These are phyloP conservation scores for Lachancea dasiensis DNA, from an alignment of 805 yeast species.

Conservation along the genomic window DNA sequence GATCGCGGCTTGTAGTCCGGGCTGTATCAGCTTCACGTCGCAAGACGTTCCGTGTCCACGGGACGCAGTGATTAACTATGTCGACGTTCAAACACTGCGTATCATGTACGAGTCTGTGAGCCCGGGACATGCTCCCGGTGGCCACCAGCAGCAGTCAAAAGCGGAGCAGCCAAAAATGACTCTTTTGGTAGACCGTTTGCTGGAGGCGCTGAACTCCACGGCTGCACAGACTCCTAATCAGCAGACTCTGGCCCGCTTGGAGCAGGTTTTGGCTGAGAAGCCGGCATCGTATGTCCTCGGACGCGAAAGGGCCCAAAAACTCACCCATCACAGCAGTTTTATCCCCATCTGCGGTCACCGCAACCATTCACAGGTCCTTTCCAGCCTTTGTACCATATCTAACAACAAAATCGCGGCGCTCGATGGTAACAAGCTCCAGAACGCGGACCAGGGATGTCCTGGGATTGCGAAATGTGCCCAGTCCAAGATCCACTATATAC, in stretches of 20 bases:
- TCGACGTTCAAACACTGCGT: conserved; percentile 19
- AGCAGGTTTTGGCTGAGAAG: conserved; percentile 14
- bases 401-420: conserved; percentile 22
- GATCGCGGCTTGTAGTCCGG: conserved; percentile 15
- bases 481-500: conserved; percentile 47
- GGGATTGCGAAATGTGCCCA: conserved; percentile 29
- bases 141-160: too few species aligned
- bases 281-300: conserved; percentile 24
- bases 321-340: conserved; percentile 14
- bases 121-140: too few species aligned
- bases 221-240: conserved; percentile 9
- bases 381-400: conserved; percentile 19
- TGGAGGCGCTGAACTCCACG: conserved; percentile 2
- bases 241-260: conserved; percentile 11
- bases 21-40: conserved; percentile 6
- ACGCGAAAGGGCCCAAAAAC: conserved; percentile 22
- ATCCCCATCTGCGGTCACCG: conserved; percentile 24
- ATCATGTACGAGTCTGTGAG: conserved; percentile 13
- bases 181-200: conserved; percentile 3
- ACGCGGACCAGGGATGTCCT: conserved; percentile 17
- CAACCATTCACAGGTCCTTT: conserved; percentile 18
- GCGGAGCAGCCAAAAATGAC: too few species aligned
- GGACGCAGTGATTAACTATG: conserved; percentile 12
- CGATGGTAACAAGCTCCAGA: conserved; percentile 23
- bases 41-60: background rate